phyloP scores from a whole-genome alignment of 176 grass and related monocot species.

The Pontederia paniculata region DNA sequence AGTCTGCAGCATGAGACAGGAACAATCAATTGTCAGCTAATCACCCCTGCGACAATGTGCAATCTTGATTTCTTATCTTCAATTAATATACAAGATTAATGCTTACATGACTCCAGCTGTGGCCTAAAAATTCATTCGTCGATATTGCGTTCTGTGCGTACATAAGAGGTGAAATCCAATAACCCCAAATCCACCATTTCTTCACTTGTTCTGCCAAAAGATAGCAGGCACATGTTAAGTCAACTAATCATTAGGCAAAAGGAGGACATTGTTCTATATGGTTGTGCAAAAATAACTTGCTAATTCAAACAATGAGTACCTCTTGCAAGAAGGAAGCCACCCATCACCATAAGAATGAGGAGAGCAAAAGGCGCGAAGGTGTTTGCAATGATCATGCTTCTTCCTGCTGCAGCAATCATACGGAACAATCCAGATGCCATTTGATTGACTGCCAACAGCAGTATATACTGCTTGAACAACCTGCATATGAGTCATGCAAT shows the following conservation, averaged over 20 bases:
- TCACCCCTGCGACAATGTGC: too few relatives aligned
- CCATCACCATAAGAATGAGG: constrained; percentile 44
- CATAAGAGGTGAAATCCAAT: constrained; percentile 67
- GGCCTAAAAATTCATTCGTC: constrained; percentile 57
- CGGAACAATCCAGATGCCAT: constrained; percentile 76
- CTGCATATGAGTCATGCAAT: constrained; percentile 26
- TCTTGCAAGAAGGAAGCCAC: constrained; percentile 66
- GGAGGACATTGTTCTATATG: background rate
- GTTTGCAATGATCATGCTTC: constrained; percentile 72
- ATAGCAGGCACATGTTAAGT: background rate
- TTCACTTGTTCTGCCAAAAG: constrained; percentile 43
- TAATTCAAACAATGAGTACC: constrained; percentile 22
- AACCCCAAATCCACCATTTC: constrained; percentile 94
- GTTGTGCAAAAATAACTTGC: background rate
- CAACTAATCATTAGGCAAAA: background rate
- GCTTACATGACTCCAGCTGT: constrained; percentile 54
- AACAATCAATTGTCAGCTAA: too few relatives aligned
- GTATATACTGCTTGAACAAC: constrained; percentile 77
- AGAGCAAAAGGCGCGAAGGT: constrained; percentile 62
- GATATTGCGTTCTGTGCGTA: constrained; percentile 78
- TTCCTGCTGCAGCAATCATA: constrained; percentile 58
- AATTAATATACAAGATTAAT: constrained; percentile 4
- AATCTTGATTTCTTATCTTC: background rate
- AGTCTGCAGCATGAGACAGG: background rate
- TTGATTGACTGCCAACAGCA: constrained; percentile 55